phyloP scores from a whole-genome alignment of 768 basidiomycete genomes.

The Gymnopilus junonius region DNA sequence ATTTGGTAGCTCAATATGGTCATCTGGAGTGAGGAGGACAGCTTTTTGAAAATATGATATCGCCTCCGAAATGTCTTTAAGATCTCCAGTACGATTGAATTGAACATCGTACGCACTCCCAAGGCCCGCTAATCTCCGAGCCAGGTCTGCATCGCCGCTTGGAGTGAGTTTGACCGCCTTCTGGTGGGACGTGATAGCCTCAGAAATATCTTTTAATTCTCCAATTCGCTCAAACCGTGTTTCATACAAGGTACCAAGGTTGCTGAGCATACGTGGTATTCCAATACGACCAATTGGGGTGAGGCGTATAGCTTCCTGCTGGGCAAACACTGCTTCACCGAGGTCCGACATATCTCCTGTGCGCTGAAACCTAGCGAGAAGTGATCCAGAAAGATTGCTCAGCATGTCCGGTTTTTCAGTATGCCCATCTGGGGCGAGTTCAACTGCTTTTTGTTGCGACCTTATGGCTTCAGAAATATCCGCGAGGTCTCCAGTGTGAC shows the following conservation, averaged over 20 bases:
- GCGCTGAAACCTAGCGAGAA: constrained; percentile 4
- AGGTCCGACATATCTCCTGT: constrained; percentile 10
- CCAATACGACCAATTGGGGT: constrained; percentile 12
- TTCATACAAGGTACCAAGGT: constrained; percentile 4
- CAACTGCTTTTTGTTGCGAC: background rate
- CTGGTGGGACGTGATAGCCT: background rate
- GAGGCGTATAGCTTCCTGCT: constrained; percentile 5
- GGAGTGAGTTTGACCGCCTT: background rate
- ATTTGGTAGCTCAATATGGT: background rate
- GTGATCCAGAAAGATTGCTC: background rate
- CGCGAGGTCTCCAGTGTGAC: background rate
- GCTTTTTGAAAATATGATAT: constrained; percentile 17
- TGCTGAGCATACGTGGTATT: constrained; percentile 10
- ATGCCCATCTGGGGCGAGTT: background rate
- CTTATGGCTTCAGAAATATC: background rate
- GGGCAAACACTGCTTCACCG: constrained; percentile 10
- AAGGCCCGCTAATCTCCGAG: background rate
- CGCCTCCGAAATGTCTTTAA: constrained; percentile 17
- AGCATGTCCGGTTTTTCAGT: background rate
- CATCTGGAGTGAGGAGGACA: constrained; percentile 10
- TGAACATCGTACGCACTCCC: constrained; percentile 22
- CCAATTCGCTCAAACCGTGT: background rate
- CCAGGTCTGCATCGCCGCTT: background rate
- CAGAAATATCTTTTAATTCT: background rate
- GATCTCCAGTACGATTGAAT: constrained; percentile 10